phyloP scores from a whole-genome alignment of 495 filamentous ascomycete species.

The Neurospora sp. region DNA sequence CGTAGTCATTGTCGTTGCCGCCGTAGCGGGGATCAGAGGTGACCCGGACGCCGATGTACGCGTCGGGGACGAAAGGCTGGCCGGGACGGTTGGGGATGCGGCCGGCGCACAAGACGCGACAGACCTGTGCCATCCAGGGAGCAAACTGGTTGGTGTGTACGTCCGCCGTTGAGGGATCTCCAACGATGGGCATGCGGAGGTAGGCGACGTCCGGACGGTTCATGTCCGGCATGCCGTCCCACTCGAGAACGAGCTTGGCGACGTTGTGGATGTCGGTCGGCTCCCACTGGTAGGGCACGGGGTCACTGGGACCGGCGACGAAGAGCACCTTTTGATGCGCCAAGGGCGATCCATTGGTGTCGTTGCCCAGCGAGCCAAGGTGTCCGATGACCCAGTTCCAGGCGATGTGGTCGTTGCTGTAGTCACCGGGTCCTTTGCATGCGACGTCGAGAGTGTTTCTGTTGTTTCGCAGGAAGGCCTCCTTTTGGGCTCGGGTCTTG shows the following conservation, averaged over 20 bases:
- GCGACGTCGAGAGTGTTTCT: not conserved
- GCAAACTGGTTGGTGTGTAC: conserved; percentile 11
- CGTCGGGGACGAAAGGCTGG: conserved; percentile 14
- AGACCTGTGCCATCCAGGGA: conserved; percentile 8
- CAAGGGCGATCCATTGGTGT: not conserved
- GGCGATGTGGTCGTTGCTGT: conserved; percentile 4
- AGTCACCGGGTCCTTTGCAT: conserved; percentile 11
- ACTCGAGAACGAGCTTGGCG: conserved; percentile 11
- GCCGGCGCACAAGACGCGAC: conserved; percentile 15
- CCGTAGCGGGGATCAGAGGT: not conserved
- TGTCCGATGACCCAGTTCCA: conserved; percentile 4
- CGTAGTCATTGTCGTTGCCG: not conserved
- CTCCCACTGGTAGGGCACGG: conserved; percentile 11
- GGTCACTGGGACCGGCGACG: conserved; percentile 8
- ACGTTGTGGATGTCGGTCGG: conserved; percentile 2
- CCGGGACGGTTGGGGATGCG: conserved; percentile 13
- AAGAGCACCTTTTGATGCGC: conserved; percentile 5
- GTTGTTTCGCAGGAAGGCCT: not conserved
- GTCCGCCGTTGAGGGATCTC: not conserved
- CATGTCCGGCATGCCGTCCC: conserved; percentile 5
- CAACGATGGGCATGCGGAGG: conserved; percentile 13
- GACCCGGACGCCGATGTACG: conserved; percentile 2
- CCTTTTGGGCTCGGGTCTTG: not conserved
- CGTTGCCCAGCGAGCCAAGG: not conserved
- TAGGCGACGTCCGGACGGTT: conserved; percentile 19